A percentile compares a stretch with the other conserved stretches of the same genome.
Evolutionary conservation across 805 yeast genomes (phyloP).

Genomic region (Sugiyamaella smithiae): DNA sequence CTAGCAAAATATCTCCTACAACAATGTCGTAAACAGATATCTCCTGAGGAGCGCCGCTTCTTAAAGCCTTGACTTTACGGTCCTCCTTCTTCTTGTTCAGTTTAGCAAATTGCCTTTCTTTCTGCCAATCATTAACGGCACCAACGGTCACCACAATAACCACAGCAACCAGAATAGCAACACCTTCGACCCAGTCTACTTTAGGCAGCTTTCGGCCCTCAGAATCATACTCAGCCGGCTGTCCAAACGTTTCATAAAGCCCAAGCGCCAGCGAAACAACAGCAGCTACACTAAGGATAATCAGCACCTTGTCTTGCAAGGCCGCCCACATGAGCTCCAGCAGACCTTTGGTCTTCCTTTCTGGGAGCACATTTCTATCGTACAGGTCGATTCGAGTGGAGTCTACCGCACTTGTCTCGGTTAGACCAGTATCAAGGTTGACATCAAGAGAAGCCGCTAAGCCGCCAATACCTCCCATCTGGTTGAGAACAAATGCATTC

Average conservation of each 20-base stretch:
- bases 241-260: conserved; percentile 86
- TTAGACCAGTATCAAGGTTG: conserved; percentile 32
- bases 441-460: conserved; percentile 33
- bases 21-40: conserved; percentile 70
- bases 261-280: conserved; percentile 86
- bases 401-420: conserved; percentile 22
- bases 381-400: conserved; percentile 45
- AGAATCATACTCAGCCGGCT: conserved; percentile 69
- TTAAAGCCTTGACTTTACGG: conserved; percentile 69
- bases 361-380: conserved; percentile 74
- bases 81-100: conserved; percentile 86
- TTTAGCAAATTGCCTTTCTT: conserved; percentile 87
- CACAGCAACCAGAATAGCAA: conserved; percentile 91
- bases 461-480: conserved; percentile 38
- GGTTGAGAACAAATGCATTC: conserved; percentile 34
- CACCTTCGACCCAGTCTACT: conserved; percentile 99
- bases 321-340: conserved; percentile 73
- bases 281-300: conserved; percentile 82
- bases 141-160: conserved; percentile 89
- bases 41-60: conserved; percentile 65
- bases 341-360: conserved; percentile 65
- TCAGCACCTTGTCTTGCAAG: conserved; percentile 84
- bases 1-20: conserved; percentile 79
- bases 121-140: conserved; percentile 94
- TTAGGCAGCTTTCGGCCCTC: conserved; percentile 75